phyloP scores from a whole-genome alignment of 345 rosid species.

The Eucalyptus fibrosa region DNA sequence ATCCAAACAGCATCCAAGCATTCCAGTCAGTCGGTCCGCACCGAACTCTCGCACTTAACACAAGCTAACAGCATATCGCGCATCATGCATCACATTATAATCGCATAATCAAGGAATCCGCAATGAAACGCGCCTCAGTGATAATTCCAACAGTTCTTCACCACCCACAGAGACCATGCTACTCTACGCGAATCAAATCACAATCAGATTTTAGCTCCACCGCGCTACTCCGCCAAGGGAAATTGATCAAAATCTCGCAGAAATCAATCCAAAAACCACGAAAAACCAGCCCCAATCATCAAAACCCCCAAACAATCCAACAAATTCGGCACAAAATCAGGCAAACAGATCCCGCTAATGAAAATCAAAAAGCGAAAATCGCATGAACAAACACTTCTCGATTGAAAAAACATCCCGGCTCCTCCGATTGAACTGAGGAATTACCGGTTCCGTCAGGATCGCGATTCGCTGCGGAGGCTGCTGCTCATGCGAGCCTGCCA shows the following conservation, averaged over 20 bases:
- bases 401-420: background rate
- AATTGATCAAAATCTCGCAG: background rate
- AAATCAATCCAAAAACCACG: background rate
- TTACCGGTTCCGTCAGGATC: background rate
- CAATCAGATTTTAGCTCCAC: background rate
- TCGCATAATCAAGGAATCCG: background rate
- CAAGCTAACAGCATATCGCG: fast-evolving
- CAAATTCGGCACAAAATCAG: background rate
- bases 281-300: background rate
- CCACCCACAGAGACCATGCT: background rate
- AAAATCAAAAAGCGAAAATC: background rate
- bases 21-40: background rate
- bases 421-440: background rate
- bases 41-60: background rate
- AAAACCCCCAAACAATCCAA: background rate
- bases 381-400: background rate
- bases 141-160: background rate
- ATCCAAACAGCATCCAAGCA: background rate
- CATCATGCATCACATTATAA: background rate
- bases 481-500: background rate
- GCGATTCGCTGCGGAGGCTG: background rate
- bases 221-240: background rate
- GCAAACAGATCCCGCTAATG: background rate
- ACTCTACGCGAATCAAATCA: background rate
- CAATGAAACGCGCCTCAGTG: background rate